Evolutionary conservation across 192 early-diverging fungal genomes (phyloP), one percentile per base, ranked within the genome.

Genomic region (Chytriomyces sp.): DNA sequence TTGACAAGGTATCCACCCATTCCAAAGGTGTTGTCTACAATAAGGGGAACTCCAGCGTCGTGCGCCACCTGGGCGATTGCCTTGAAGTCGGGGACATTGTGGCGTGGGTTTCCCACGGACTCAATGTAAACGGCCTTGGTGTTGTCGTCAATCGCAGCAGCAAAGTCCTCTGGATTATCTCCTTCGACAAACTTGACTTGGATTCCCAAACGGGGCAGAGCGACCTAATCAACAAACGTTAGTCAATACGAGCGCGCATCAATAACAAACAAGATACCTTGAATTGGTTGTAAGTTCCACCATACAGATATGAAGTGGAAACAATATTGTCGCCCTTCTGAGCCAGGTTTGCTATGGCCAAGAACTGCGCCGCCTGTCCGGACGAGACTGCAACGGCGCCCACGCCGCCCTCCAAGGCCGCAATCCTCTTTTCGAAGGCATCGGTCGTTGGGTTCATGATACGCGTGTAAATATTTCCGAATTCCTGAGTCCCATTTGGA

Each of bases 21-120:
- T 66, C 96, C 96, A 77, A 96, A 98, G 0, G 96, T 98, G 85
- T 98, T 98, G 84, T 98, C 96, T 28, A 98, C 96, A 60, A 98
- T 84, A 53, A 98, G 80, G 41, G 96, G 96, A 40, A 98, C 82
- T 26, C 93, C 93, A 57, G 90, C 85, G 28, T 83, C 80, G 64
- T 98, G 92, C 44, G 91, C 91, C 25, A 92, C 82, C 49, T 91
- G 85, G 28, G 94, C 89, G 60, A 98, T 90, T 19, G 85, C 91
- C 56, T 81, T 79, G 74, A 96, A 92, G 66, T 98, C 93, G 6
- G 94, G 92, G 5, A 98, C 88, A 77, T 90, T 89, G 86, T 91
- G 93, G 63, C 89, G 86, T 28, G 96, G 96, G 80, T 98, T 98
- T 36, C 93, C 94, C 59, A 98, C 91, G 39, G 88, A 90, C 80